Base-by-base conservation (phyloP, 169 alveolate species). In the Sarcocystis neurona region DNA sequence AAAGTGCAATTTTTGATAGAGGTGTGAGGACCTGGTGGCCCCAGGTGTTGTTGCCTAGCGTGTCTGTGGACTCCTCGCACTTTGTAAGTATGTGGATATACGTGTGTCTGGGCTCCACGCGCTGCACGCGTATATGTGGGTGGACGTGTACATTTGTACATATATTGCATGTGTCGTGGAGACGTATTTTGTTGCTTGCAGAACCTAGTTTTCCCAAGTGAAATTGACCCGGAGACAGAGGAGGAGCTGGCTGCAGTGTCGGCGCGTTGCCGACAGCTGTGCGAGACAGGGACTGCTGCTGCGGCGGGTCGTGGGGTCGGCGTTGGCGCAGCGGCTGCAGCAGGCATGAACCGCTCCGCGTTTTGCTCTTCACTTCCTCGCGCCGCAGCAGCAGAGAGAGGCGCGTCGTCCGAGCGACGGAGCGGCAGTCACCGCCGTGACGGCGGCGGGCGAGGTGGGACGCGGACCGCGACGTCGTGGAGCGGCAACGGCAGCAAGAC, bases 141-240 rank as follows among this genome's bases (percentile, higher is more conserved):
- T 20, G n/a, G 12, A 20, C 34, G n/a, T 66, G 78, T 18, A 66
- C 78, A 66, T 66, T 8, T 66, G 78, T 66, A 27, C 43, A 66
- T 66, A 32, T 30, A 15, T 66, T 46, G 46, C 30, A 12, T 12
- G 10, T 10, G 20, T 10, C 37, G 15, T 70, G 3, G 5, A 15
- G 2, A 2, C 37, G 10, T 70, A 3, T 6, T 27, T 70, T 5
- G 5, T 70, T 2, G 32, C 43, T 34, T 50, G 10, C 77, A 47
- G 78, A 34, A 82, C 50, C 50, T 32, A 27, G 88, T 82, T 12
- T 82, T 82, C 32, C 88, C 88, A 8, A 23, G 30, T 58, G 70
- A 32, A 43, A 5, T 82, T 48, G 88, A 84, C 50, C 50, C 89
- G 3, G 80, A 41, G 80, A 84, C 78, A 23, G 47, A 84, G 79